Percentiles rank a stretch among this genome's conserved stretches.
These are phyloP conservation scores for Diphasiastrum complanatum DNA, from an alignment of 83 land plant species.

Conservation along the genomic window DNA sequence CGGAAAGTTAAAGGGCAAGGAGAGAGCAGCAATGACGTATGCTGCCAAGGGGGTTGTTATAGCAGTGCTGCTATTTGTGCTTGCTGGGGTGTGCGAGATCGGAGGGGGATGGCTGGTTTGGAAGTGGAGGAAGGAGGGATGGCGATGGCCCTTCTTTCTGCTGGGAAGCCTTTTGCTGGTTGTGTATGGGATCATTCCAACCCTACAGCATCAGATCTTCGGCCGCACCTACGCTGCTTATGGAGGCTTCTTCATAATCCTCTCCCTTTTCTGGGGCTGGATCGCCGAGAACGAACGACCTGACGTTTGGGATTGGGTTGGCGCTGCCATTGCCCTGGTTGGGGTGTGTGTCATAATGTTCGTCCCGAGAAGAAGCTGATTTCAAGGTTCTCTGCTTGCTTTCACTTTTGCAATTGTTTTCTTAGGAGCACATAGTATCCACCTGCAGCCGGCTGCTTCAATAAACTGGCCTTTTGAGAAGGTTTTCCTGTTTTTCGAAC, in stretches of 20 bases:
- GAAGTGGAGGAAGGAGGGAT: constrained; percentile 43
- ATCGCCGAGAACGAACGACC: constrained; percentile 32
- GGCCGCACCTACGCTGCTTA: constrained; percentile 46
- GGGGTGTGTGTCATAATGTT: constrained; percentile 43
- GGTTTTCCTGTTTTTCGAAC: too few relatives aligned
- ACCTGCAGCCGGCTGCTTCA: too few relatives aligned
- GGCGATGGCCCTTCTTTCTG: constrained; percentile 39
- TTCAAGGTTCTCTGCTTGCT: too few relatives aligned
- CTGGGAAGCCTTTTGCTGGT: constrained; percentile 31
- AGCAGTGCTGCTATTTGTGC: constrained; percentile 24
- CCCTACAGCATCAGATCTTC: constrained; percentile 36
- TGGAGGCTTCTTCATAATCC: constrained; percentile 46
- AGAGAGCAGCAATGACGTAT: neutral
- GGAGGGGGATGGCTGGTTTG: constrained; percentile 52
- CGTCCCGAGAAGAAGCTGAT: too few relatives aligned
- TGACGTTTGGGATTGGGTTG: constrained; percentile 41
- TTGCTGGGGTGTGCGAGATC: constrained; percentile 45
- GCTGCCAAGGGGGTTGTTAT: constrained; percentile 17
- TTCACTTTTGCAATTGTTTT: too few relatives aligned
- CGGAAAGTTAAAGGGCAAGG: too few relatives aligned
- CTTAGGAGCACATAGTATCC: too few relatives aligned
- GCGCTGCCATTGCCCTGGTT: constrained; percentile 31
- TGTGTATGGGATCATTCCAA: constrained; percentile 41
- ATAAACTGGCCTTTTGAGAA: too few relatives aligned
- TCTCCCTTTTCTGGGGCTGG: constrained; percentile 49